Percentiles rank a stretch among this genome's conserved stretches.
Conservation (phyloP, 345 rosid species). For the Salix suchowensis region DNA sequence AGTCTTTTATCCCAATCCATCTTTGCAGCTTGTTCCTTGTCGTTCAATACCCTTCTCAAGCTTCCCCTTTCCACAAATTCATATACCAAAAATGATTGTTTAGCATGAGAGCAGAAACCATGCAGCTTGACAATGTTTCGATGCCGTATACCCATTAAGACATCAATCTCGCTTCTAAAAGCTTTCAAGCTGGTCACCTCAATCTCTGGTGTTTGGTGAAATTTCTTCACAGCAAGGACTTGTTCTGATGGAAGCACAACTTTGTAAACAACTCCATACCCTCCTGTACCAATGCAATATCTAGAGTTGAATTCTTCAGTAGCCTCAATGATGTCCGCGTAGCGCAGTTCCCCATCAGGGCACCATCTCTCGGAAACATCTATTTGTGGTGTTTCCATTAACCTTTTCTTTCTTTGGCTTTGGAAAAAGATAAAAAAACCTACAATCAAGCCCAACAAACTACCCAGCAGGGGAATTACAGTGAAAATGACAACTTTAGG, state of each 20-base stretch:
- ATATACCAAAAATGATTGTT: neutral
- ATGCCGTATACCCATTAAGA: neutral
- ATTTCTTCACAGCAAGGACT: slow-evolving; percentile 11
- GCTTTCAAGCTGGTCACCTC: neutral
- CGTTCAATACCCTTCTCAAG: too few species aligned
- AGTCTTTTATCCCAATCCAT: too few species aligned
- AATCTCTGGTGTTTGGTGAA: neutral
- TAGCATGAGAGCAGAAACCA: neutral
- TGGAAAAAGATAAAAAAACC: neutral
- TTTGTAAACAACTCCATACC: slow-evolving; percentile 6
- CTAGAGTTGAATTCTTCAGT: slow-evolving; percentile 6
- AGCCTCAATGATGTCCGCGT: slow-evolving; percentile 1
- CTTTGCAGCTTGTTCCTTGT: too few species aligned
- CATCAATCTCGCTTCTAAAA: neutral
- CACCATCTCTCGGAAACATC: neutral
- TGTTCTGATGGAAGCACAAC: neutral
- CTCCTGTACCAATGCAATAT: slow-evolving; percentile 7
- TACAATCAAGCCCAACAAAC: neutral
- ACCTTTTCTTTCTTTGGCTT: neutral
- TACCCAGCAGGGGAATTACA: neutral
- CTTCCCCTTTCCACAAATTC: neutral
- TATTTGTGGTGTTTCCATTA: neutral
- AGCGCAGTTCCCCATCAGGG: neutral
- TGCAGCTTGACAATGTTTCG: slow-evolving; percentile 10
- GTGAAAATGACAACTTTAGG: neutral